Evolutionary conservation across 164 flowering plant genomes (phyloP), one percentile per base, ranked within the genome.

Genomic region (Buxus sempervirens): DNA sequence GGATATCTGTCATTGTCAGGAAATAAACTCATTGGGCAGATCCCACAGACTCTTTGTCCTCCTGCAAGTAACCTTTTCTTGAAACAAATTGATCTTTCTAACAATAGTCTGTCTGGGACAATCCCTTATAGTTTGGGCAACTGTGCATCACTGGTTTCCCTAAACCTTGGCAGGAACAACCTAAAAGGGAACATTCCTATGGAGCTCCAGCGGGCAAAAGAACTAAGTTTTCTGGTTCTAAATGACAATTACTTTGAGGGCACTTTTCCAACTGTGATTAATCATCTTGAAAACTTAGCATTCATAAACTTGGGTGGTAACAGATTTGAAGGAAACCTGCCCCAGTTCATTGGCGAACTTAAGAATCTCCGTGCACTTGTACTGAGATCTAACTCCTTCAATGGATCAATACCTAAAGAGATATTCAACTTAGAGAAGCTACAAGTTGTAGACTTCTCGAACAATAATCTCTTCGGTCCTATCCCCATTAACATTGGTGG

Each of bases 321-420:
- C 48, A 49, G 26, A 15, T 51, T 74, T 26, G 68, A 61, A 48
- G 77, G 77, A 26, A 54, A 25, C 12, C 63, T 75, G 15, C 78
- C 78, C 9, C 14, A n/a, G 9, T 75, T 68, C 70, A 67, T 67
- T 15, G 63, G 78, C 1, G 62, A 63, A 10, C 75, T 71, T 24
- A 26, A 24, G 20, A 67, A 61, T 27, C 75, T 71, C 54, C 61
- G 55, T 38, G 42, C 71, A n/a, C 65, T 75, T 22, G 65, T 67
- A 65, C 64, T 75, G 13, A 58, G 28, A 16, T 75, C 72, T 9
- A 75, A 75, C 58, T 59, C 60, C 5, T 67, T 75, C 27, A 48
- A 21, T 42, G 65, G 25, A 16, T 58, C 60, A 5, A 63, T 75
- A 25, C 75, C 75, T 6, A 13, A 32, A 67, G 69, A 58, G 74